Conservation (phyloP, 495 filamentous ascomycete species). For the Penicillium flavigenum region DNA sequence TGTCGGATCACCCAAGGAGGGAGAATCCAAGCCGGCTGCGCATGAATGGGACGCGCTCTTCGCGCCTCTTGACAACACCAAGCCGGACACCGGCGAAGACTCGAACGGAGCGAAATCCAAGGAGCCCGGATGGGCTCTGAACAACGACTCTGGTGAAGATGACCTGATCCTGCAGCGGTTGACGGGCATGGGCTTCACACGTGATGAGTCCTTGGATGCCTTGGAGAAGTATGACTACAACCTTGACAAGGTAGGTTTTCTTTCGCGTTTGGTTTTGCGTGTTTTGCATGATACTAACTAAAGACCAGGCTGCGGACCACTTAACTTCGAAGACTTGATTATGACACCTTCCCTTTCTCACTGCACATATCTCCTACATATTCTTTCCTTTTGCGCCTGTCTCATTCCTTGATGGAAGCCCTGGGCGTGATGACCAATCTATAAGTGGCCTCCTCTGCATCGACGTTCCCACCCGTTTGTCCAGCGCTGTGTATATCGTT, state of each 20-base stretch:
- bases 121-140: slow-evolving; percentile 64
- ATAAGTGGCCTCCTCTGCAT: slow-evolving; percentile 17
- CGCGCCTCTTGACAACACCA: slow-evolving; percentile 66
- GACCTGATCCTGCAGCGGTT: slow-evolving; percentile 89
- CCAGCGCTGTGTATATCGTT: slow-evolving; percentile 30
- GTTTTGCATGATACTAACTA: slow-evolving; percentile 7
- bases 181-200: slow-evolving; percentile 86
- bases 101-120: slow-evolving; percentile 35
- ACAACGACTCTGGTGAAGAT: slow-evolving; percentile 74
- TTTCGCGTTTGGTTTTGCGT: not conserved
- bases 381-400: slow-evolving; percentile 23
- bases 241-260: slow-evolving; percentile 78
- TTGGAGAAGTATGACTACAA: slow-evolving; percentile 96
- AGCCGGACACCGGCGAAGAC: slow-evolving; percentile 35
- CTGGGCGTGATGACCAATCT: slow-evolving; percentile 9
- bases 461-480: slow-evolving; percentile 13
- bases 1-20: slow-evolving; percentile 28
- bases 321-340: slow-evolving; percentile 40
- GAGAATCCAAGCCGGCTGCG: slow-evolving; percentile 29
- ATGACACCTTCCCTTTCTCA: slow-evolving; percentile 11
- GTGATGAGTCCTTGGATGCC: slow-evolving; percentile 74
- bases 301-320: slow-evolving; percentile 41
- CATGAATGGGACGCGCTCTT: slow-evolving; percentile 98
- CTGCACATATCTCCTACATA: slow-evolving; percentile 34
- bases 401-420: slow-evolving; percentile 14